Percentiles rank a stretch among this genome's conserved stretches.
Conservation (phyloP, 805 yeast species). For the Lachancea fermentati region DNA sequence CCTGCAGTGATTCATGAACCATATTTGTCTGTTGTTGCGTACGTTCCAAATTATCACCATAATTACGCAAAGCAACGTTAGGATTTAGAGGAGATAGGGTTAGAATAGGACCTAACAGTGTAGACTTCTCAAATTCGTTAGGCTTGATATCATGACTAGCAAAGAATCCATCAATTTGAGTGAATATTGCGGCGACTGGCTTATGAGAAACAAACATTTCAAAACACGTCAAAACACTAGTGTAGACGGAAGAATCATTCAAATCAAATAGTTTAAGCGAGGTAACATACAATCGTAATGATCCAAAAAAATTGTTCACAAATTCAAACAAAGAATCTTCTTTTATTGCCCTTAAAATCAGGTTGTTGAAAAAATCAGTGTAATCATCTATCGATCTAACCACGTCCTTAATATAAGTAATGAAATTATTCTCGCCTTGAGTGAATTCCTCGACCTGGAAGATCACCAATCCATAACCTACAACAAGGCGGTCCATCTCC, state of each 20-base stretch:
- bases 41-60: conserved; percentile 29
- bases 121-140: conserved; percentile 49
- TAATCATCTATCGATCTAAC: conserved; percentile 26
- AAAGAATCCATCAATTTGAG: conserved; percentile 51
- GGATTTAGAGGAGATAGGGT: conserved; percentile 67
- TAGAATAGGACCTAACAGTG: conserved; percentile 74
- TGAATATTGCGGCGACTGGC: conserved; percentile 53
- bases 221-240: conserved; percentile 47
- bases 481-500: conserved; percentile 37
- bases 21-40: conserved; percentile 42
- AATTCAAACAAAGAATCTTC: conserved; percentile 63
- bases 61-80: conserved; percentile 45
- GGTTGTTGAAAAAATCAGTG: conserved; percentile 48
- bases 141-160: conserved; percentile 43
- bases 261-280: conserved; percentile 36
- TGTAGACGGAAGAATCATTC: conserved; percentile 43
- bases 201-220: conserved; percentile 57
- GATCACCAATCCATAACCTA: conserved; percentile 59
- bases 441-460: conserved; percentile 59
- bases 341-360: conserved; percentile 53
- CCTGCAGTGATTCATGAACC: conserved; percentile 54
- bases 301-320: conserved; percentile 42
- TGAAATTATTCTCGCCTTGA: conserved; percentile 17
- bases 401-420: conserved; percentile 26
- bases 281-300: conserved; percentile 26